Conservation (phyloP, 1,139 yeast species). For the Nakaseomyces delphensis region DNA sequence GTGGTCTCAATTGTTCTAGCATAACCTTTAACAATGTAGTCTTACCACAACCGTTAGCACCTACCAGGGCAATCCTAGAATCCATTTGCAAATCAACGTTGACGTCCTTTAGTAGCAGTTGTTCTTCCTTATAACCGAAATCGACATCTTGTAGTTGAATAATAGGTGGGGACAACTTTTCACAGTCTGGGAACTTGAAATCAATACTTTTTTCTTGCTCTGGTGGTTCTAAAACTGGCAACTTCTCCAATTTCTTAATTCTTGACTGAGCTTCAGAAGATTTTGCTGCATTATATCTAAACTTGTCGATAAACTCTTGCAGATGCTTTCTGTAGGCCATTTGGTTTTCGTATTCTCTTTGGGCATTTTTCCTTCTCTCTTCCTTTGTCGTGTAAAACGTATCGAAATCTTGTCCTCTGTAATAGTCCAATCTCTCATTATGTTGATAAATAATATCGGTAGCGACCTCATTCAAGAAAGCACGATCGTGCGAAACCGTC, state of each 20-base stretch:
- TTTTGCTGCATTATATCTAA: constrained; percentile 94
- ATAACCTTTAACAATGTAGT: constrained; percentile 82
- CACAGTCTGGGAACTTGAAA: constrained; percentile 94
- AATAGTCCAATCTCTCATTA: constrained; percentile 90
- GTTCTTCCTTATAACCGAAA: constrained; percentile 69
- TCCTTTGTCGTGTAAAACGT: constrained; percentile 88
- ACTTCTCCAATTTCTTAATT: constrained; percentile 88
- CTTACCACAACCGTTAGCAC: constrained; percentile 99
- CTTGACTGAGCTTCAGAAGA: constrained; percentile 97
- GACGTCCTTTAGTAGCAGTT: constrained; percentile 58
- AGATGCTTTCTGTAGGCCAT: constrained; percentile 92
- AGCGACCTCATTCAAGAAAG: constrained; percentile 93
- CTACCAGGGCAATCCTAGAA: constrained; percentile 91
- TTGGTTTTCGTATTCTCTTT: constrained; percentile 92
- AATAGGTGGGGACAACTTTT: constrained; percentile 85
- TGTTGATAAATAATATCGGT: constrained; percentile 97
- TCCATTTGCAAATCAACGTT: constrained; percentile 88
- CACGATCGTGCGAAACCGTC: constrained; percentile 96
- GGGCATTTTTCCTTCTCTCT: constrained; percentile 87
- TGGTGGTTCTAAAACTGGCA: constrained; percentile 89
- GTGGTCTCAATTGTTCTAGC: constrained; percentile 67
- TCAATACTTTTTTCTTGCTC: constrained; percentile 81
- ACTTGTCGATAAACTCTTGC: constrained; percentile 91
- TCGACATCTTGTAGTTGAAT: constrained; percentile 79
- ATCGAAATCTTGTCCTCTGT: constrained; percentile 90